Evolutionary conservation across 495 filamentous ascomycete species (phyloP).

Genomic region (Patellaria atrata): DNA sequence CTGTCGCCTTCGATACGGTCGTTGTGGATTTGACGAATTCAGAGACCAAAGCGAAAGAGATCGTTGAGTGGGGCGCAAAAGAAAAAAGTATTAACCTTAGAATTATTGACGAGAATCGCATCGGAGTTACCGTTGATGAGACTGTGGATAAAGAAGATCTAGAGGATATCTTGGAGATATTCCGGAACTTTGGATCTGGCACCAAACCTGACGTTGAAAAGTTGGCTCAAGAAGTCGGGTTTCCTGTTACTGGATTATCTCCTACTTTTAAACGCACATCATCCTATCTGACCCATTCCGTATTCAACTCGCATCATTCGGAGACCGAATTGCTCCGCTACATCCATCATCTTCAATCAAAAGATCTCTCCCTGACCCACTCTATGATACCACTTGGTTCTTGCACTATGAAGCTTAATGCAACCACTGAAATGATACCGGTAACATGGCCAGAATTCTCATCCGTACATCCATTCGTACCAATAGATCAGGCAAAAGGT

Average conservation of each 20-base stretch:
- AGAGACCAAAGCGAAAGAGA: constrained; percentile 32
- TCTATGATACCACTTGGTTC: constrained; percentile 99
- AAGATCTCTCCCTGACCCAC: constrained; percentile 87
- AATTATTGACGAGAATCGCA: constrained; percentile 40
- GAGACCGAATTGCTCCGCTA: constrained; percentile 94
- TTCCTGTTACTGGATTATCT: constrained; percentile 38
- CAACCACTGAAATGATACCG: constrained; percentile 85
- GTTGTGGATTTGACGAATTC: constrained; percentile 41
- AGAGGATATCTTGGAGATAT: constrained; percentile 41
- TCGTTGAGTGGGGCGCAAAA: constrained; percentile 35
- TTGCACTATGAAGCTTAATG: constrained; percentile 99
- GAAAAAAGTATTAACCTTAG: constrained; percentile 47
- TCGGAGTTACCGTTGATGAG: constrained; percentile 63
- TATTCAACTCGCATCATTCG: constrained; percentile 95
- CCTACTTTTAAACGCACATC: constrained; percentile 55
- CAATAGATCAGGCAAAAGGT: constrained; percentile 45
- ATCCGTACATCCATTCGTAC: constrained; percentile 73
- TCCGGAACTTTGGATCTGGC: constrained; percentile 28
- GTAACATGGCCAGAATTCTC: constrained; percentile 77
- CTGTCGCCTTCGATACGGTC: constrained; percentile 68
- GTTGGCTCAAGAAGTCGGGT: constrained; percentile 6
- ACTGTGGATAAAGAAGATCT: constrained; percentile 49
- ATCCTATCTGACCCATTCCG: constrained; percentile 72
- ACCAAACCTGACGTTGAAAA: too few species aligned
- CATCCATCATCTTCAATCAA: constrained; percentile 87